phyloP scores from a whole-genome alignment of 2,329 filamentous ascomycete species.

The Cryphonectria carpinicola region DNA sequence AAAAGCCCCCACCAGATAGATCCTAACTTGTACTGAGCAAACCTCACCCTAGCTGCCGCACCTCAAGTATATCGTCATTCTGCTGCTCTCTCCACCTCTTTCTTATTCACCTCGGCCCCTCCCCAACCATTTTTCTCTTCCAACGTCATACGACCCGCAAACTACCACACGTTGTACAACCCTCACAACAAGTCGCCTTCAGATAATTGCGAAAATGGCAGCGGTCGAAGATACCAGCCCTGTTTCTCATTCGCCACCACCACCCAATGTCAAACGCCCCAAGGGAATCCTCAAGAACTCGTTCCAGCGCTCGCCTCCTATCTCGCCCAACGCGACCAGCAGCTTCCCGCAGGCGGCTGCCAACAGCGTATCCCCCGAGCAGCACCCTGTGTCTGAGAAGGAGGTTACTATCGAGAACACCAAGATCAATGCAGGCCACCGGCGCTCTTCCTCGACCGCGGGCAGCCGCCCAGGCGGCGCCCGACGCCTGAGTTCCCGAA shows the following conservation, averaged over 20 bases:
- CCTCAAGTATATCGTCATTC: slow-evolving; percentile 7
- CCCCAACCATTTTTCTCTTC: background rate
- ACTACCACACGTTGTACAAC: background rate
- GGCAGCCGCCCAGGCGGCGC: slow-evolving; percentile 58
- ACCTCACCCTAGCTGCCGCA: background rate
- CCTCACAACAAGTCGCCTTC: background rate
- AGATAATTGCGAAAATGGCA: slow-evolving; percentile 43
- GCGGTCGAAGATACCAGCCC: slow-evolving; percentile 43
- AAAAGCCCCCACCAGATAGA: slow-evolving; percentile 1
- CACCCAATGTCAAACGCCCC: slow-evolving; percentile 47
- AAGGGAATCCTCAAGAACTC: slow-evolving; percentile 90
- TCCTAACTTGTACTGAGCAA: background rate
- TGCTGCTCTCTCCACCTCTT: slow-evolving; percentile 1
- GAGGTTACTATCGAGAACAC: slow-evolving; percentile 95
- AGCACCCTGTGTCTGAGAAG: slow-evolving; percentile 67
- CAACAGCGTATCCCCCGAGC: slow-evolving; percentile 38
- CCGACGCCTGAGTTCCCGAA: slow-evolving; percentile 65
- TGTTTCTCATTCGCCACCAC: slow-evolving; percentile 47
- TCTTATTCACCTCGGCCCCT: background rate
- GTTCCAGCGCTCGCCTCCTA: slow-evolving; percentile 64
- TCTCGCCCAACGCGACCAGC: slow-evolving; percentile 47
- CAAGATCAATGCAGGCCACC: slow-evolving; percentile 87
- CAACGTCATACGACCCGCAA: slow-evolving; percentile 6
- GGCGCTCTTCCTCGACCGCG: slow-evolving; percentile 77
- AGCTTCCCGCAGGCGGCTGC: slow-evolving; percentile 35